Conservation (phyloP, 83 land plant species). For the Diphasiastrum complanatum region DNA sequence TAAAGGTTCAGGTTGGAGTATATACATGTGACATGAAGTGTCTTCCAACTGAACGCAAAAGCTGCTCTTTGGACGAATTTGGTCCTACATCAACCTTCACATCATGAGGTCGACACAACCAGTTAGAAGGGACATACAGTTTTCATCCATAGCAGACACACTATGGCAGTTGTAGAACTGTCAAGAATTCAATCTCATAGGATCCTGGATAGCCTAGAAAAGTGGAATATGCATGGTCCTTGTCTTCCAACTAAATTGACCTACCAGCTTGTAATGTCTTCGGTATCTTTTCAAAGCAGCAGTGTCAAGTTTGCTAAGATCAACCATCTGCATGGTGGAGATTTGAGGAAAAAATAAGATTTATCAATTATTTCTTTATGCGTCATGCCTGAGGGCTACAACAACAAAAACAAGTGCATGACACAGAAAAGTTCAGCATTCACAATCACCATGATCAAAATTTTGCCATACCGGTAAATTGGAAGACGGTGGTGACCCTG, state of each 20-base stretch:
- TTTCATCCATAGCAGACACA: not conserved
- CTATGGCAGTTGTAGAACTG: not conserved
- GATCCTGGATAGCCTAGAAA: not conserved
- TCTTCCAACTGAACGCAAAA: conserved; percentile 24
- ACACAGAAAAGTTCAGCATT: no score
- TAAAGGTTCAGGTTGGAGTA: not conserved
- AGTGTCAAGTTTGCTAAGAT: conserved; percentile 31
- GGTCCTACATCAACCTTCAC: conserved; percentile 34
- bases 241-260: not conserved
- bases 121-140: not conserved
- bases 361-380: not conserved
- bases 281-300: conserved; percentile 28
- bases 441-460: no score
- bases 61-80: conserved; percentile 29
- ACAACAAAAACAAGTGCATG: not conserved
- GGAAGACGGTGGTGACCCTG: no score
- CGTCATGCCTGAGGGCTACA: not conserved
- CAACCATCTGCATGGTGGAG: conserved; percentile 18
- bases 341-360: not conserved
- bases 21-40: conserved; percentile 29
- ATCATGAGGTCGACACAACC: not conserved
- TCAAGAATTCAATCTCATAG: not conserved
- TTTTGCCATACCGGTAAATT: no score
- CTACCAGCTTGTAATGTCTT: conserved; percentile 28
- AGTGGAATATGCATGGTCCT: not conserved